A percentile compares a stretch with the other conserved stretches of the same genome.
phyloP scores from a whole-genome alignment of 805 yeast species.

The Candida silvatica region DNA sequence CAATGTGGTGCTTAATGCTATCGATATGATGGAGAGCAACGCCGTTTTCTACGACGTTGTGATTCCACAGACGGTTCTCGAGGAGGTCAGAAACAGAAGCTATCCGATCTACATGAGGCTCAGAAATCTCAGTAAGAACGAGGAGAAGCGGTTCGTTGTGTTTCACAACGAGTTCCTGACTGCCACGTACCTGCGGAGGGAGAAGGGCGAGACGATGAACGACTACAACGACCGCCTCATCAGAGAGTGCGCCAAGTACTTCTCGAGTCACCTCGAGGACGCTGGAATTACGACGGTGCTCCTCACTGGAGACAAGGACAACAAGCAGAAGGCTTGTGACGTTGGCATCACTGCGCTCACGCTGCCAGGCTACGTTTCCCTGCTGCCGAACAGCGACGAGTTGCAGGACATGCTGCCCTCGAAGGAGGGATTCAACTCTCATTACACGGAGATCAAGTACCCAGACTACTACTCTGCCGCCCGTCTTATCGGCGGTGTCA shows the following conservation, averaged over 20 bases:
- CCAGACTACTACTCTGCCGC: conserved; percentile 76
- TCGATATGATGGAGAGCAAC: conserved; percentile 77
- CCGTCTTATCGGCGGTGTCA: conserved; percentile 83
- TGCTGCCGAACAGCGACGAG: conserved; percentile 63
- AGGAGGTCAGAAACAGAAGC: conserved; percentile 83
- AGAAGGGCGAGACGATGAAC: conserved; percentile 62
- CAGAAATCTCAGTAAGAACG: conserved; percentile 65
- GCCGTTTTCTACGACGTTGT: conserved; percentile 81
- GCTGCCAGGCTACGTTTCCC: conserved; percentile 60
- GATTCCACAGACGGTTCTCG: conserved; percentile 90
- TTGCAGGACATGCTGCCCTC: conserved; percentile 73
- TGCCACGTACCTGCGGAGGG: conserved; percentile 58
- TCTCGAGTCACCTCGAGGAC: conserved; percentile 48
- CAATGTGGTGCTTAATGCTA: conserved; percentile 78
- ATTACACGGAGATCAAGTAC: conserved; percentile 44
- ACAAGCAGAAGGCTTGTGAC: conserved; percentile 44
- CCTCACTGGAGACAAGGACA: conserved; percentile 72
- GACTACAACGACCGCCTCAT: conserved; percentile 92
- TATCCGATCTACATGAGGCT: conserved; percentile 83
- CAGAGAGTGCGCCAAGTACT: conserved; percentile 68
- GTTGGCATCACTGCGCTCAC: conserved; percentile 50
- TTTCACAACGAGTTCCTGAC: conserved; percentile 88
- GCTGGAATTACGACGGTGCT: conserved; percentile 40
- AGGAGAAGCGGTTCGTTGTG: conserved; percentile 77
- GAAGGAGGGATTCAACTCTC: conserved; percentile 29